phyloP scores from a whole-genome alignment of 257 asterid genomes.

The Echium plantagineum region DNA sequence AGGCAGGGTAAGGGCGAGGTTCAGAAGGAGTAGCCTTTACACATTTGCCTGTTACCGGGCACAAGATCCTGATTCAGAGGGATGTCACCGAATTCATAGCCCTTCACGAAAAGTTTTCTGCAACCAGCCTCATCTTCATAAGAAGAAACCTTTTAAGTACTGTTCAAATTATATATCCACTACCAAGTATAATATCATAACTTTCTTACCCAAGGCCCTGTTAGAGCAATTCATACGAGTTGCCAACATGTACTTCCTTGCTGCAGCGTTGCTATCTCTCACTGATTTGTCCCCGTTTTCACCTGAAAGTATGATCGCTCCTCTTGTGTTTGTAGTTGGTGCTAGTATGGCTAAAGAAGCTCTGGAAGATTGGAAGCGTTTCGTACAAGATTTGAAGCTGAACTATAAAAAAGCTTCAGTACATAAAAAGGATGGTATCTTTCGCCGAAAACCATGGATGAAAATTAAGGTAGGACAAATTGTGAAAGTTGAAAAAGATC shows the following conservation, averaged over 20 bases:
- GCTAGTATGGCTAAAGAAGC: slow-evolving; percentile 99
- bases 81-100: slow-evolving; percentile 40
- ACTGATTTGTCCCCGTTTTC: slow-evolving; percentile 78
- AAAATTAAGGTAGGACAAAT: slow-evolving; percentile 83
- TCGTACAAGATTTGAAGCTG: slow-evolving; percentile 90
- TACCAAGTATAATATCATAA: slow-evolving; percentile 73
- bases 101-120: slow-evolving; percentile 71
- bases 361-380: slow-evolving; percentile 84
- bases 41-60: slow-evolving; percentile 69
- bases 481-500: slow-evolving; percentile 82
- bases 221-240: slow-evolving; percentile 96
- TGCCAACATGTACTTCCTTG: slow-evolving; percentile 86
- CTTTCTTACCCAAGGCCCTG: slow-evolving; percentile 84
- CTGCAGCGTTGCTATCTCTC: slow-evolving; percentile 69
- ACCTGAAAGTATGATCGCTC: slow-evolving; percentile 82
- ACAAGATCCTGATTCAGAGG: slow-evolving; percentile 32
- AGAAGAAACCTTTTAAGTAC: slow-evolving; percentile 54
- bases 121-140: slow-evolving; percentile 69
- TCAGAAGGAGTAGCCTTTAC: slow-evolving; percentile 68
- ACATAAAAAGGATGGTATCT: slow-evolving; percentile 56
- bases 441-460: slow-evolving; percentile 76
- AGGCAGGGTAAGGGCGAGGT: slow-evolving; percentile 65
- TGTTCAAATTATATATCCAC: slow-evolving; percentile 76
- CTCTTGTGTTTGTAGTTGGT: slow-evolving; percentile 83
- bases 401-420: slow-evolving; percentile 59